Percentiles rank a stretch among this genome's conserved stretches.
Evolutionary conservation across 352 stramenopile genomes (phyloP).

Genomic region (Saprolegnia parasitica): DNA sequence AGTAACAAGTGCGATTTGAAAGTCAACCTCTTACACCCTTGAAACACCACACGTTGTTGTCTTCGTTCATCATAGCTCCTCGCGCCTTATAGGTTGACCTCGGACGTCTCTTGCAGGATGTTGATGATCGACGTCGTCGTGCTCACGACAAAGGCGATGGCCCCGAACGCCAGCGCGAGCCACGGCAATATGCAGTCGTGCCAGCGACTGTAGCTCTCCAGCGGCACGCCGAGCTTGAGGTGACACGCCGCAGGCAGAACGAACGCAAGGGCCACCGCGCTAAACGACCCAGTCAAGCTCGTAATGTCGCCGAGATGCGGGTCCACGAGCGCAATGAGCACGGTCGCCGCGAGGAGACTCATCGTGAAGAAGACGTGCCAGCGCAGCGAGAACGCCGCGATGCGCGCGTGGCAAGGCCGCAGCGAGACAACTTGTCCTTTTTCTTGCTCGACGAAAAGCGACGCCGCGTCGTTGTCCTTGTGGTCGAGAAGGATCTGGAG

Average conservation of each 20-base stretch:
- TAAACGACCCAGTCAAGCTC: conserved; percentile 41
- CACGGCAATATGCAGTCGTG: conserved; percentile 15
- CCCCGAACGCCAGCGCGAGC: conserved; percentile 16
- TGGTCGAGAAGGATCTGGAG: conserved; percentile 35
- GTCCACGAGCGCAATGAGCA: conserved; percentile 40
- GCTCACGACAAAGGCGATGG: conserved; percentile 18
- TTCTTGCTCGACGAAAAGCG: conserved; percentile 41
- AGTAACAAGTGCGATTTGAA: too few species aligned
- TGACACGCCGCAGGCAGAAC: conserved; percentile 48
- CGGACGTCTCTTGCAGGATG: neutral
- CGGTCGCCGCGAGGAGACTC: conserved; percentile 35
- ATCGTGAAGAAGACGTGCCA: conserved; percentile 32
- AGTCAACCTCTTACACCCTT: neutral
- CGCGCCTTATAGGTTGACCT: too few species aligned
- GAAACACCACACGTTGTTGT: neutral
- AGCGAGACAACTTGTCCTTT: conserved; percentile 14
- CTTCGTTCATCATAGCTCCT: too few species aligned
- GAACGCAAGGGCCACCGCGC: conserved; percentile 43
- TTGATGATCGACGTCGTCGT: conserved; percentile 14
- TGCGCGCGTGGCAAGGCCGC: conserved; percentile 28
- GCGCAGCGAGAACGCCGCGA: conserved; percentile 15
- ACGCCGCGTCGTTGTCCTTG: conserved; percentile 32
- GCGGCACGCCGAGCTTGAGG: conserved; percentile 35
- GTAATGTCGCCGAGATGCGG: conserved; percentile 36
- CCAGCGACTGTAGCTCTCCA: neutral